Evolutionary conservation across 345 rosid species (phyloP).

Genomic region (Linum trigynum): DNA sequence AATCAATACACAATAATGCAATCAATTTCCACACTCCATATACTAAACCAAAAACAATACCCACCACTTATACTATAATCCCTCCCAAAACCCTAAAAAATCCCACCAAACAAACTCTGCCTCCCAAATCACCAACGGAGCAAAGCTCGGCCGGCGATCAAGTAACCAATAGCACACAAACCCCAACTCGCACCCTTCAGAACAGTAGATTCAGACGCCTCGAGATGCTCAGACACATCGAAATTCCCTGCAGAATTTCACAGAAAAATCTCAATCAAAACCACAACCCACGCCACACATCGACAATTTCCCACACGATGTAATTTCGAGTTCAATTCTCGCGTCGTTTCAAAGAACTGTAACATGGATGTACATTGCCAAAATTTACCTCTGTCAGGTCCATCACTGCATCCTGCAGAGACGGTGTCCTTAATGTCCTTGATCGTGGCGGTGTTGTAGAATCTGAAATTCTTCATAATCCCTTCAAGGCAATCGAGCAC

Average conservation of each 20-base stretch:
- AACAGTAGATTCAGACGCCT: neutral
- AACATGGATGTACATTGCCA: neutral
- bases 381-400: constrained; percentile 50
- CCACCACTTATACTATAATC: too few species aligned
- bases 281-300: neutral
- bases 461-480: constrained; percentile 44
- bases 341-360: too few species aligned
- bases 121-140: neutral
- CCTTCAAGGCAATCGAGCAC: constrained; percentile 58
- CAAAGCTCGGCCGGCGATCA: neutral
- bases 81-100: too few species aligned
- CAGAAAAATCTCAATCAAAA: neutral
- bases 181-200: neutral
- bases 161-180: neutral
- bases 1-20: too few species aligned
- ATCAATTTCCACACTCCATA: too few species aligned
- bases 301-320: neutral
- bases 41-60: neutral
- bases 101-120: neutral
- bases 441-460: constrained; percentile 68
- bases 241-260: constrained; percentile 49
- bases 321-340: too few species aligned
- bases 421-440: constrained; percentile 47
- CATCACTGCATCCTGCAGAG: constrained; percentile 63
- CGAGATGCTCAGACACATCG: constrained; percentile 45